These are phyloP conservation scores for Crotalaria pallida DNA, from an alignment of 306 rosid species.

Conservation along the genomic window DNA sequence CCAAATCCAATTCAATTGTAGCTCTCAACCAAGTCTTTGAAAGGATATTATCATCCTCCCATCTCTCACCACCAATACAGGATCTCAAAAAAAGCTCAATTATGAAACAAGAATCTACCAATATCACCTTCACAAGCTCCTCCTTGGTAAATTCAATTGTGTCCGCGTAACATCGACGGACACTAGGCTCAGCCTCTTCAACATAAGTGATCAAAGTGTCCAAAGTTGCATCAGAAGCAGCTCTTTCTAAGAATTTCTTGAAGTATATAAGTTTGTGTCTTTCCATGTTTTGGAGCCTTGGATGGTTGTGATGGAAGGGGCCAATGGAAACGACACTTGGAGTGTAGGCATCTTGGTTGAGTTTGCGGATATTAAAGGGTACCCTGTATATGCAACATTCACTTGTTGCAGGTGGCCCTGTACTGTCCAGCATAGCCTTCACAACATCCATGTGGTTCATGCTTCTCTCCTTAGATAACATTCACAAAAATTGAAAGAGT, in stretches of 20 bases:
- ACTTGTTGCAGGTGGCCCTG: not conserved
- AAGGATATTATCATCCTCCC: not conserved
- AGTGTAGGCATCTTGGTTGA: conserved; percentile 23
- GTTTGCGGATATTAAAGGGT: conserved; percentile 14
- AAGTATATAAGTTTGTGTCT: conserved; percentile 16
- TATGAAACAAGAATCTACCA: conserved; percentile 17
- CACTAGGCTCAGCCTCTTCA: not conserved
- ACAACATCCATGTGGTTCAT: not conserved
- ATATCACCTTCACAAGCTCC: conserved; percentile 12
- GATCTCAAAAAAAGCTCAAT: not conserved
- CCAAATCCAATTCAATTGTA: not conserved
- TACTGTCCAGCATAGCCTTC: not conserved
- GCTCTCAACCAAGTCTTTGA: conserved; percentile 4
- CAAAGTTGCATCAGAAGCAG: not conserved
- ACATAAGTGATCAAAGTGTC: not conserved
- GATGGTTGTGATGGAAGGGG: conserved; percentile 6
- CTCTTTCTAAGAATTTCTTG: not conserved
- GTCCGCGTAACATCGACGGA: conserved; percentile 18
- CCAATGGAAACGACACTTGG: conserved; percentile 37
- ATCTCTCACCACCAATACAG: not conserved
- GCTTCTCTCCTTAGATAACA: no score
- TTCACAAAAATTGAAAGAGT: no score
- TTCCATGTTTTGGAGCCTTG: conserved; percentile 18
- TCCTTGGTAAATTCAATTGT: not conserved
- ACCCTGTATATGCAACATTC: conserved; percentile 31